Percentiles rank a stretch among this genome's conserved stretches.
These are phyloP conservation scores for Eragrostis curvula DNA, from an alignment of 176 grass and related monocot species.

Conservation along the genomic window DNA sequence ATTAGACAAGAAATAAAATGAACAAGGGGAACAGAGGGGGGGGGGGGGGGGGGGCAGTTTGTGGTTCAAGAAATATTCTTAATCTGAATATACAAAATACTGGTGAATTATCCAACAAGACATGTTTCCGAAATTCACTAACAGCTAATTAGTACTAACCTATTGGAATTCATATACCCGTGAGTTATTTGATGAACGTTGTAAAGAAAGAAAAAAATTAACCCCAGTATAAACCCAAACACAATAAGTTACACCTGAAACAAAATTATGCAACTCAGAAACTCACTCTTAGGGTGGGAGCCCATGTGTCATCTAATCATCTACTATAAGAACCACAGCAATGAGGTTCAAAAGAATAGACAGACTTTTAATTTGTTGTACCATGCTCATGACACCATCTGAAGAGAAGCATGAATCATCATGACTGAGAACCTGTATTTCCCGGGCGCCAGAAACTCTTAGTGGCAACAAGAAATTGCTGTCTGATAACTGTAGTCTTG, in stretches of 20 bases:
- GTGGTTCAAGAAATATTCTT: neutral
- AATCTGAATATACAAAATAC: conserved; percentile 14
- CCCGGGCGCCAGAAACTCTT: conserved; percentile 80
- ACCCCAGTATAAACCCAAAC: neutral
- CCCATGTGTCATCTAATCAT: neutral
- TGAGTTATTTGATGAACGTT: neutral
- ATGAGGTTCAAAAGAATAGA: conserved; percentile 12
- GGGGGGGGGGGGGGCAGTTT: neutral
- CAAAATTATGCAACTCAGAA: neutral
- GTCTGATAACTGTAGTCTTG: conserved; percentile 57
- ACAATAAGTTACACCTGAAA: conserved; percentile 6
- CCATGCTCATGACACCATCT: neutral
- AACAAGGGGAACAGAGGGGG: too few relatives aligned
- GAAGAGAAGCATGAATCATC: conserved; percentile 1
- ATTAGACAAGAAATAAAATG: neutral
- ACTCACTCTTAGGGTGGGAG: conserved; percentile 13
- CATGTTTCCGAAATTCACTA: neutral
- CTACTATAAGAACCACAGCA: conserved; percentile 34
- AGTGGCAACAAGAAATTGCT: conserved; percentile 73
- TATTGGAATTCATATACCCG: conserved; percentile 18
- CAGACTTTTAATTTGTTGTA: neutral
- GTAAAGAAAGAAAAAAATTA: neutral
- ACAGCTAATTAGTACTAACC: conserved; percentile 7
- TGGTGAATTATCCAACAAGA: neutral
- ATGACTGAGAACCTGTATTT: conserved; percentile 30